These are phyloP conservation scores for Fusarium guadeloupense DNA, from an alignment of 2,329 filamentous ascomycete species.

Conservation along the genomic window DNA sequence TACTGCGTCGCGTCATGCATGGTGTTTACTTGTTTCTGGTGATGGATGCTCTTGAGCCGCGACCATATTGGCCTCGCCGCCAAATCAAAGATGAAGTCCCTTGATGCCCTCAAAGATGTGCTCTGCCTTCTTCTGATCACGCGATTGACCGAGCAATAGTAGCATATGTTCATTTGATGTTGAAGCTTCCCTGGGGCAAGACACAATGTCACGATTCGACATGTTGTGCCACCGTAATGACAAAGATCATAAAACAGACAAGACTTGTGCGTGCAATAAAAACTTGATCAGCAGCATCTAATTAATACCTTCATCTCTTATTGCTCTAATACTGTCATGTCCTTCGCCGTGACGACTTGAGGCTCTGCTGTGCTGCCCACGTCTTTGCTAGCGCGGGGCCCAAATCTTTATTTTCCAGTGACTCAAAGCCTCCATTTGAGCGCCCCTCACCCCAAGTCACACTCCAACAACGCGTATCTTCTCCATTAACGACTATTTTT, in stretches of 20 bases:
- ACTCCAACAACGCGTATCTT: background rate
- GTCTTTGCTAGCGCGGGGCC: slow-evolving; percentile 47
- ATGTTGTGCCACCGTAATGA: background rate
- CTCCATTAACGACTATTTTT: background rate
- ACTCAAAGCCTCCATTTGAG: slow-evolving; percentile 45
- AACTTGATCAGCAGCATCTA: too few relatives aligned
- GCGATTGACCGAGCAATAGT: too few relatives aligned
- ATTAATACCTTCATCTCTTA: too few relatives aligned
- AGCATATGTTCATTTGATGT: background rate
- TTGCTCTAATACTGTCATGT: too few relatives aligned
- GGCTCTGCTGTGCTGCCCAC: slow-evolving; percentile 24
- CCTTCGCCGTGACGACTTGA: background rate
- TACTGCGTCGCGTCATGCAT: too few relatives aligned
- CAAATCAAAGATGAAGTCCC: too few relatives aligned
- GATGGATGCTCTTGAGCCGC: background rate
- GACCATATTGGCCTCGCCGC: background rate
- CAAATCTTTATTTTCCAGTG: slow-evolving; percentile 46
- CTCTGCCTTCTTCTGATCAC: background rate
- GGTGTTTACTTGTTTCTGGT: too few relatives aligned
- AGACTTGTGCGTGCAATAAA: too few relatives aligned
- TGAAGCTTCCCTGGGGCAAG: background rate
- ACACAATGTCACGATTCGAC: background rate
- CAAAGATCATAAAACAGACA: too few relatives aligned
- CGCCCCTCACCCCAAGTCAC: slow-evolving; percentile 18
- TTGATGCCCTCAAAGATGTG: too few relatives aligned